Percentiles rank a stretch among this genome's conserved stretches.
phyloP scores from a whole-genome alignment of 2,329 filamentous ascomycete species.

The Fusarium secorum region DNA sequence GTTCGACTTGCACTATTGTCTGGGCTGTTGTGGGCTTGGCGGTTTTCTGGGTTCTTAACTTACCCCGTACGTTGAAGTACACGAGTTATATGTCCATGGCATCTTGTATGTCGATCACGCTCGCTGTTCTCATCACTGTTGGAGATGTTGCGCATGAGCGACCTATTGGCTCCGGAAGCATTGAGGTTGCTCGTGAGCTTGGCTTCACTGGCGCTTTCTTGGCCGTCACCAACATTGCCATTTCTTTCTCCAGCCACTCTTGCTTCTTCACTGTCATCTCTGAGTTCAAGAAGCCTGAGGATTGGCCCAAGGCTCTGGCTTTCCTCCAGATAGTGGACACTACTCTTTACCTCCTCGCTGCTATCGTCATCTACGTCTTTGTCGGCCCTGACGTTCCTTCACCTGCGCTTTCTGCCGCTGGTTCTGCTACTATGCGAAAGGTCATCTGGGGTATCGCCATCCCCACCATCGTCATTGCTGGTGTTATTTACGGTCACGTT shows the following conservation, averaged over 20 bases:
- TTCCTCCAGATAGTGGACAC: conserved; percentile 68
- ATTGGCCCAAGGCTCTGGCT: conserved; percentile 51
- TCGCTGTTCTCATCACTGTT: conserved; percentile 70
- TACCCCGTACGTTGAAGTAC: conserved; percentile 69
- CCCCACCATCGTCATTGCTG: conserved; percentile 71
- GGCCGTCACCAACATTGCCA: conserved; percentile 69
- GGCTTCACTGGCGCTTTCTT: conserved; percentile 62
- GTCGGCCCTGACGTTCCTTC: conserved; percentile 67
- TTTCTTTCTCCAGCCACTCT: conserved; percentile 71
- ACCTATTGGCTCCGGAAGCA: conserved; percentile 47
- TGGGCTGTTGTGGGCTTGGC: conserved; percentile 68
- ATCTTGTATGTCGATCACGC: conserved; percentile 68
- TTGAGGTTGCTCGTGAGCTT: conserved; percentile 49
- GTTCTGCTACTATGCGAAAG: conserved; percentile 61
- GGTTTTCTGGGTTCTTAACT: conserved; percentile 64
- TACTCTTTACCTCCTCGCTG: conserved; percentile 68
- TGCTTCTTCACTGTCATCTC: conserved; percentile 73
- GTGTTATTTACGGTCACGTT: conserved; percentile 74
- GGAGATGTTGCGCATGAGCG: conserved; percentile 63
- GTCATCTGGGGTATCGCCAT: conserved; percentile 73
- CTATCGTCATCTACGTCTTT: conserved; percentile 73
- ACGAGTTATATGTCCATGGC: conserved; percentile 69
- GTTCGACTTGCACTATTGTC: conserved; percentile 68
- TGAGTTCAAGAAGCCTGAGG: conserved; percentile 66
- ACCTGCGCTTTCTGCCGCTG: conserved; percentile 71